Evolutionary conservation across 2,329 filamentous ascomycete genomes (phyloP).

Genomic region (Fusarium sp.): DNA sequence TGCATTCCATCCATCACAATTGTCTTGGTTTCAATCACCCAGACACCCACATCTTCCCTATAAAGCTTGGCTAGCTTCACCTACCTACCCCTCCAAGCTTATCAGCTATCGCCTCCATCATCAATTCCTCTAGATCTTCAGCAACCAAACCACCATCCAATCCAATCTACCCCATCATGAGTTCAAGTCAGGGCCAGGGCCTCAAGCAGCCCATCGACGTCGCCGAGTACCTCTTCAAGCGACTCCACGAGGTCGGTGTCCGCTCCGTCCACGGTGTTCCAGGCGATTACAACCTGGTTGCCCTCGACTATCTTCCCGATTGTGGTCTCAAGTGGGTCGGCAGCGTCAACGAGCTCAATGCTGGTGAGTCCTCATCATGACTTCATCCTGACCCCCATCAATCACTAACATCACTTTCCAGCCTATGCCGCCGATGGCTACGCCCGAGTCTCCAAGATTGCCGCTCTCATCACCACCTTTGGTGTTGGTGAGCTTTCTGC

Average conservation of each 20-base stretch:
- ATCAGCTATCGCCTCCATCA: neutral
- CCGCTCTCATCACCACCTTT: conserved; percentile 79
- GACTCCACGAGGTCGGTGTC: conserved; percentile 73
- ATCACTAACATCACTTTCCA: conserved; percentile 44
- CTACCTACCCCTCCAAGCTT: conserved; percentile 10
- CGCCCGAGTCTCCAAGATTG: conserved; percentile 77
- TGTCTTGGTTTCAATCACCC: conserved; percentile 32
- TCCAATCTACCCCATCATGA: conserved; percentile 32
- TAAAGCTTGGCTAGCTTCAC: conserved; percentile 4
- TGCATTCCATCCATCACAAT: conserved; percentile 33
- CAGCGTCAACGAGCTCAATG: conserved; percentile 80
- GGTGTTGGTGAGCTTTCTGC: conserved; percentile 81
- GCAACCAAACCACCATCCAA: conserved; percentile 1
- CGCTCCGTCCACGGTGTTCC: conserved; percentile 76
- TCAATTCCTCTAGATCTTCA: neutral
- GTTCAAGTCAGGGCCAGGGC: conserved; percentile 45
- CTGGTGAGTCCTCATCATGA: conserved; percentile 60
- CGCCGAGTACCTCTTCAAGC: conserved; percentile 75
- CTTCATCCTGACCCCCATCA: conserved; percentile 6
- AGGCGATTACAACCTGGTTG: conserved; percentile 78
- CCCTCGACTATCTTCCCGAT: conserved; percentile 74
- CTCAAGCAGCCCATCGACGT: conserved; percentile 68
- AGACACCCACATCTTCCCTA: conserved; percentile 18
- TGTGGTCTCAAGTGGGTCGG: conserved; percentile 73
- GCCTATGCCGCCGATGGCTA: conserved; percentile 87